phyloP scores from a whole-genome alignment of 768 basidiomycete species.

The Suillus spraguei region DNA sequence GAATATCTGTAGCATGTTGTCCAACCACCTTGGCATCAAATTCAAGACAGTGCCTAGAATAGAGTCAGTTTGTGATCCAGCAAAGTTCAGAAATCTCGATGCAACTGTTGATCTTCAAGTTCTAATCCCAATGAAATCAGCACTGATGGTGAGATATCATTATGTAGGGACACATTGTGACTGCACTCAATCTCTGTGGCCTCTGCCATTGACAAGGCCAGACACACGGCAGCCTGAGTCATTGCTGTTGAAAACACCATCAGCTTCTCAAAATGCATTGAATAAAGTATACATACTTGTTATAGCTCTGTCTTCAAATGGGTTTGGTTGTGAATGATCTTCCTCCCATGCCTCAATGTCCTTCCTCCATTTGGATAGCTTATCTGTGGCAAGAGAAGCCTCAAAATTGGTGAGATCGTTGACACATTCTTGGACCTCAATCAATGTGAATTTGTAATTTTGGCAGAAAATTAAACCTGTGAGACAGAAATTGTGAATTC shows the following conservation, averaged over 20 bases:
- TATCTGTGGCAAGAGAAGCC: not conserved
- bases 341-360: conserved; percentile 6
- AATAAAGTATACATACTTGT: not conserved
- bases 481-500: not conserved
- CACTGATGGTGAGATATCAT: not conserved
- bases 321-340: not conserved
- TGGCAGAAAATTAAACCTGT: not conserved
- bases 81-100: too few species aligned
- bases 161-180: not conserved
- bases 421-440: not conserved
- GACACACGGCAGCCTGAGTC: too few species aligned
- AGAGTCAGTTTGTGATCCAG: not conserved
- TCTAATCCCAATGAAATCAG: not conserved
- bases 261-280: not conserved
- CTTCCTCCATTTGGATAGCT: not conserved
- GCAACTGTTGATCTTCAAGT: not conserved
- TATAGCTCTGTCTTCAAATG: not conserved
- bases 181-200: not conserved
- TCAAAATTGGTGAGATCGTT: not conserved
- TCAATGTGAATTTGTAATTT: not conserved
- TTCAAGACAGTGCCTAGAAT: not conserved
- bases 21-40: not conserved
- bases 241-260: too few species aligned
- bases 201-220: not conserved
- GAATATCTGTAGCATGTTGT: conserved; percentile 1